phyloP scores from a whole-genome alignment of 2,329 filamentous ascomycete species.

The Gaeumannomyces tritici region DNA sequence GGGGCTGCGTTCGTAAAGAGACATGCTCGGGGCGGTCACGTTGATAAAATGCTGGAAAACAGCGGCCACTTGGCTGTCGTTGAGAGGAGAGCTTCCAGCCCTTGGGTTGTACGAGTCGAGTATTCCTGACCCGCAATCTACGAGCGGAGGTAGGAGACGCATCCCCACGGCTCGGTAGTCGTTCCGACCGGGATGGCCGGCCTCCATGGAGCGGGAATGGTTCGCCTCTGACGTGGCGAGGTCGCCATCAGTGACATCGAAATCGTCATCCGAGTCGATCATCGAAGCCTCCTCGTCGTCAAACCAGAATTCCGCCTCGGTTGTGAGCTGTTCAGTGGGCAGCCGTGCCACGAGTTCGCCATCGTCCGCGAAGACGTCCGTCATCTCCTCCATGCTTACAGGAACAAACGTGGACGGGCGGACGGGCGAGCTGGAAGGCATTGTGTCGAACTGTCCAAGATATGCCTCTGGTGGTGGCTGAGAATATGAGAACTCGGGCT shows the following conservation, averaged over 20 bases:
- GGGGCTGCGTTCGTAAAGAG: constrained; percentile 76
- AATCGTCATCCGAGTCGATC: constrained; percentile 51
- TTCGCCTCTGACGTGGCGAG: constrained; percentile 24
- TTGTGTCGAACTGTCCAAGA: background rate
- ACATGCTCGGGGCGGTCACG: constrained; percentile 77
- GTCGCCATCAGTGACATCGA: constrained; percentile 26
- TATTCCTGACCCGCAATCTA: constrained; percentile 29
- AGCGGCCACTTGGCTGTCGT: constrained; percentile 67
- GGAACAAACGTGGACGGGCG: constrained; percentile 1
- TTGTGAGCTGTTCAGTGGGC: background rate
- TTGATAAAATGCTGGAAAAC: constrained; percentile 91
- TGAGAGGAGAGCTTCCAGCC: constrained; percentile 60
- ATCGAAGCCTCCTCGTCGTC: constrained; percentile 54
- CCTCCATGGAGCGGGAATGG: constrained; percentile 28
- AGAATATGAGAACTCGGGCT: background rate
- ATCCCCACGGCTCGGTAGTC: constrained; percentile 27
- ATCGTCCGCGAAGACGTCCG: background rate
- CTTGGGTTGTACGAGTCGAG: constrained; percentile 60
- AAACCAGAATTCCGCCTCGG: constrained; percentile 33
- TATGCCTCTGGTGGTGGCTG: constrained; percentile 14
- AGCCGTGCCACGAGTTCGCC: background rate
- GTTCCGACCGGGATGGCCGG: constrained; percentile 21
- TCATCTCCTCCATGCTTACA: constrained; percentile 2
- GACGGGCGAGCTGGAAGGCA: constrained; percentile 10
- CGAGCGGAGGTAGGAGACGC: constrained; percentile 37